Conservation (phyloP, 345 rosid species). For the Punica granatum region DNA sequence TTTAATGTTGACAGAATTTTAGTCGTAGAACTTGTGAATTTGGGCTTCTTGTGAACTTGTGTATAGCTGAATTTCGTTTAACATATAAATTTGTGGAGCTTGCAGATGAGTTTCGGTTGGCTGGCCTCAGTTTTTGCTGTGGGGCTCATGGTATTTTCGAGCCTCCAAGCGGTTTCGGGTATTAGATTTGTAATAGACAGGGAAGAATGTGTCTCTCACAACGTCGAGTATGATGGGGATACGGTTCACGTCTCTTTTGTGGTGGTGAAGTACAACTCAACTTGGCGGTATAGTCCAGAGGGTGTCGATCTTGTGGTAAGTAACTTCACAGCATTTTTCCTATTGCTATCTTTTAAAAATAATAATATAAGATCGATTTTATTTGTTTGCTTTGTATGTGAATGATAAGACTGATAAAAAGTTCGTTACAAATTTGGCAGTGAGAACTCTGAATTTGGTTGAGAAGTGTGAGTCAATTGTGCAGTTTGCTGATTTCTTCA, state of each 20-base stretch:
- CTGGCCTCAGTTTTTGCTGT: neutral
- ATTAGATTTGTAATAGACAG: conserved; percentile 56
- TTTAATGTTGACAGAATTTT: too few relatives aligned
- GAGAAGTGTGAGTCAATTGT: neutral
- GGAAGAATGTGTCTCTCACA: conserved; percentile 61
- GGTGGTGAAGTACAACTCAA: conserved; percentile 40
- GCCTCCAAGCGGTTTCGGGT: conserved; percentile 26
- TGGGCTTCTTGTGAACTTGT: neutral
- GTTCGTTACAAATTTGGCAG: neutral
- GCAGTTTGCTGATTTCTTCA: neutral
- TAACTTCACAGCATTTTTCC: conserved; percentile 14
- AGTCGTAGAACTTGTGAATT: neutral
- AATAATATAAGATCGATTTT: neutral
- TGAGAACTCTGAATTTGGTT: neutral
- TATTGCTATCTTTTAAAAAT: neutral
- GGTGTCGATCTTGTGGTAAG: conserved; percentile 72
- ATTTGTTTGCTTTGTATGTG: neutral
- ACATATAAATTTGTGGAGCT: neutral
- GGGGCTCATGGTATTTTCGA: neutral
- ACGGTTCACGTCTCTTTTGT: conserved; percentile 57
- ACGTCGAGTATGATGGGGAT: conserved; percentile 57
- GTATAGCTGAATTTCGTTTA: neutral
- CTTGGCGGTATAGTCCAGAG: conserved; percentile 46
- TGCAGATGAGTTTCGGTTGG: neutral
- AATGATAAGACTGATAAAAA: neutral